Conservation (phyloP, 108 stramenopile genomes). For the Phaeodactylum tricornutum region DNA sequence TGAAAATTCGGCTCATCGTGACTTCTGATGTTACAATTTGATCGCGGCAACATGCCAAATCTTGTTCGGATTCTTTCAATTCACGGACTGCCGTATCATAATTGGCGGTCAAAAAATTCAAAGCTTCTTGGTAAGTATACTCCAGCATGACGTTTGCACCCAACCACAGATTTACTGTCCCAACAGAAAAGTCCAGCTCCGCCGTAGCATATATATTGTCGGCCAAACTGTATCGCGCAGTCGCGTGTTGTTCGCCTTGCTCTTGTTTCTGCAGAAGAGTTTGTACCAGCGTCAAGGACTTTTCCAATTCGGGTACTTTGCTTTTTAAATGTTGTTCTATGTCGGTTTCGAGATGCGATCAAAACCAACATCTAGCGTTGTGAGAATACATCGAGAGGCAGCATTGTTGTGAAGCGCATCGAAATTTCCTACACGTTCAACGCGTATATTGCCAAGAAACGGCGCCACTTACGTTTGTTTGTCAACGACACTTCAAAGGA, state of each 20-base stretch:
- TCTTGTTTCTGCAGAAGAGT: conserved; percentile 57
- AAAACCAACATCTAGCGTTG: too few species aligned
- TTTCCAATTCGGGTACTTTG: conserved; percentile 85
- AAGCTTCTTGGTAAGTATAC: conserved; percentile 94
- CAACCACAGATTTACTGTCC: conserved; percentile 95
- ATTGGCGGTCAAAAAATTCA: conserved; percentile 65
- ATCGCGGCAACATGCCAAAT: conserved; percentile 89
- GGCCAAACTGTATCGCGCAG: conserved; percentile 85
- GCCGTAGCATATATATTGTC: conserved; percentile 96
- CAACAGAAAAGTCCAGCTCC: conserved; percentile 69
- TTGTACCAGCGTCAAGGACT: conserved; percentile 64
- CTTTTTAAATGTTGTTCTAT: conserved; percentile 33
- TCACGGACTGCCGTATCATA: conserved; percentile 47
- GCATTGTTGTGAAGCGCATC: too few species aligned
- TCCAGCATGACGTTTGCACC: conserved; percentile 99
- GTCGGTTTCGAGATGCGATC: too few species aligned
- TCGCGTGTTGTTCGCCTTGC: conserved; percentile 39
- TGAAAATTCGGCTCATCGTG: conserved; percentile 93
- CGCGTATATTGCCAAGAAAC: too few species aligned
- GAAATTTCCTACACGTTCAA: too few species aligned
- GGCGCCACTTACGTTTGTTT: conserved; percentile 56
- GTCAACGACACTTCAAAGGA: conserved; percentile 59
- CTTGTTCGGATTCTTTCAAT: conserved; percentile 62
- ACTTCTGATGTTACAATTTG: conserved; percentile 97
- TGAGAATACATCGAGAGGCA: too few species aligned